phyloP scores from a whole-genome alignment of 2,329 filamentous ascomycete genomes.

The Bipolaris oryzae region DNA sequence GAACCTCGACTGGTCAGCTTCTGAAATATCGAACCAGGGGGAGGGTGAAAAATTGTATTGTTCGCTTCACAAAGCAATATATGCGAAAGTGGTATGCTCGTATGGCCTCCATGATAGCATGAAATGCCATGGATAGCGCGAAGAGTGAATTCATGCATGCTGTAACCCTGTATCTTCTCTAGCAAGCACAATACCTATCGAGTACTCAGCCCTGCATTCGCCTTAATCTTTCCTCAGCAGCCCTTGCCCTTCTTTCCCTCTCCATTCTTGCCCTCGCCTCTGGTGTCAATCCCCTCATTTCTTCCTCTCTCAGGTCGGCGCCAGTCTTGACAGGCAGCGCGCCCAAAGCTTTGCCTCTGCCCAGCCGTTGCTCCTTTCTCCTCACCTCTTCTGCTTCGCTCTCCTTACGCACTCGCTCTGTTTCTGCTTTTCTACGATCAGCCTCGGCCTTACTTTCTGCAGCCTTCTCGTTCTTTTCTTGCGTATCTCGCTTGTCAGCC shows the following conservation, averaged over 20 bases:
- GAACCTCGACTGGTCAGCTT: too few species aligned
- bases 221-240: conserved; percentile 85
- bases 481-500: conserved; percentile 69
- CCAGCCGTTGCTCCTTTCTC: conserved; percentile 57
- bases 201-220: conserved; percentile 44
- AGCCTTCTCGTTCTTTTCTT: conserved; percentile 72
- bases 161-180: neutral
- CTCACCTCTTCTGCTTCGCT: conserved; percentile 57
- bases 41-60: neutral
- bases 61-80: neutral
- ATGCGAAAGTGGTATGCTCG: neutral
- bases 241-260: conserved; percentile 85
- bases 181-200: neutral
- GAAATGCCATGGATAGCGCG: neutral
- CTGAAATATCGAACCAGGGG: too few species aligned
- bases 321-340: conserved; percentile 70
- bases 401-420: conserved; percentile 69
- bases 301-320: conserved; percentile 81
- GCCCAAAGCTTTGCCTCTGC: conserved; percentile 60
- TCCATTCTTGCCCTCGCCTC: conserved; percentile 87
- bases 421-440: conserved; percentile 73
- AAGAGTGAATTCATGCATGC: neutral
- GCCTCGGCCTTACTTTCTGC: conserved; percentile 66
- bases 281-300: conserved; percentile 80
- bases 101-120: neutral